These are phyloP conservation scores for Sicyos baderoa DNA, from an alignment of 306 rosid genomes.

Conservation along the genomic window DNA sequence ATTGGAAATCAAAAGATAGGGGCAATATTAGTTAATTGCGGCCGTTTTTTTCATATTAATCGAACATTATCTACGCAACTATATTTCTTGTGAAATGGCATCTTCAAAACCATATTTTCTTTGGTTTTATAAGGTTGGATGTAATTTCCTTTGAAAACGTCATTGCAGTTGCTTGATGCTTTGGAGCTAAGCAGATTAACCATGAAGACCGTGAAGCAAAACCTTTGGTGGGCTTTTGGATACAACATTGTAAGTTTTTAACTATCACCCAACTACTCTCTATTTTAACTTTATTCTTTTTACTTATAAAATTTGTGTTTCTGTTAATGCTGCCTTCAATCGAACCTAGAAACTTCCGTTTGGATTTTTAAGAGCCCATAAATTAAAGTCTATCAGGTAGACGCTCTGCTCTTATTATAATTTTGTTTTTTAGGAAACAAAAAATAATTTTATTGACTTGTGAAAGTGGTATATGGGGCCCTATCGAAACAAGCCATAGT, in stretches of 20 bases:
- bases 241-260: constrained; percentile 77
- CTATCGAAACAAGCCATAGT: too few species aligned
- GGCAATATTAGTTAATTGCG: too few species aligned
- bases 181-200: constrained; percentile 91
- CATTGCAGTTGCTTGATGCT: constrained; percentile 80
- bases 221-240: constrained; percentile 95
- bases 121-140: background rate
- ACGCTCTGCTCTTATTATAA: background rate
- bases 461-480: too few species aligned
- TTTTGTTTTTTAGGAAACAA: too few species aligned
- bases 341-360: background rate
- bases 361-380: background rate
- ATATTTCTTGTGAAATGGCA: background rate
- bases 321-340: background rate
- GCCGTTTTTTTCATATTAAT: background rate
- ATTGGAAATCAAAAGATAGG: too few species aligned
- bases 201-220: constrained; percentile 89
- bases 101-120: background rate
- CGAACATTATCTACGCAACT: background rate
- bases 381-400: background rate
- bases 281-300: background rate
- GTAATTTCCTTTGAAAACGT: constrained; percentile 25
- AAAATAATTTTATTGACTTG: too few species aligned
- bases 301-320: background rate
- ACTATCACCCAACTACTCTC: constrained; percentile 10